Evolutionary conservation across 2,329 filamentous ascomycete genomes (phyloP).

Genomic region (Penicillium hordei): DNA sequence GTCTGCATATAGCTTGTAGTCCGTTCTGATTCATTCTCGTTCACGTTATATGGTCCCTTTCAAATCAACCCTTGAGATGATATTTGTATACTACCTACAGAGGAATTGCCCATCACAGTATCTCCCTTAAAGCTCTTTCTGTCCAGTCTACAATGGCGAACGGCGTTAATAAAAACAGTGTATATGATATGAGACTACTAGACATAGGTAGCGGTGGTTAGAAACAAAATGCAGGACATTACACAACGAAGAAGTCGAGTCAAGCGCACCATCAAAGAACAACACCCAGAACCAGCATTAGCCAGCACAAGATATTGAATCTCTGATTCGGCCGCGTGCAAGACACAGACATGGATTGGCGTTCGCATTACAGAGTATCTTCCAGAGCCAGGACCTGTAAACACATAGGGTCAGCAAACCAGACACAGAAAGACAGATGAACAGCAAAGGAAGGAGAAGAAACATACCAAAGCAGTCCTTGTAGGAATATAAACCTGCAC

Average conservation of each 20-base stretch:
- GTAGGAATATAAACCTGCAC: slow-evolving; percentile 87
- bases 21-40: neutral
- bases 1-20: neutral
- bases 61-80: too few relatives aligned
- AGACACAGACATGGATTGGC: neutral
- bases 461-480: slow-evolving; percentile 75
- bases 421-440: neutral
- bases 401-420: neutral
- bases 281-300: neutral
- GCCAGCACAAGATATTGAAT: neutral
- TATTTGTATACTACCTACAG: neutral
- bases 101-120: neutral
- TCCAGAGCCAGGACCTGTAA: slow-evolving; percentile 57
- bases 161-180: neutral
- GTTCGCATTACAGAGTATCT: slow-evolving; percentile 36
- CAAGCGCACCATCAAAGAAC: neutral
- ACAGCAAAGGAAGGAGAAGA: neutral
- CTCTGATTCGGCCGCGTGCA: neutral
- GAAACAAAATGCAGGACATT: neutral
- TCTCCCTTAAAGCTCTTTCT: neutral
- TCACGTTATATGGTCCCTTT: neutral
- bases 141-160: neutral
- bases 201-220: neutral
- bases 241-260: neutral
- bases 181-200: neutral